These are phyloP conservation scores for Lentinula sp. DNA, from an alignment of 768 basidiomycete species.

Conservation along the genomic window DNA sequence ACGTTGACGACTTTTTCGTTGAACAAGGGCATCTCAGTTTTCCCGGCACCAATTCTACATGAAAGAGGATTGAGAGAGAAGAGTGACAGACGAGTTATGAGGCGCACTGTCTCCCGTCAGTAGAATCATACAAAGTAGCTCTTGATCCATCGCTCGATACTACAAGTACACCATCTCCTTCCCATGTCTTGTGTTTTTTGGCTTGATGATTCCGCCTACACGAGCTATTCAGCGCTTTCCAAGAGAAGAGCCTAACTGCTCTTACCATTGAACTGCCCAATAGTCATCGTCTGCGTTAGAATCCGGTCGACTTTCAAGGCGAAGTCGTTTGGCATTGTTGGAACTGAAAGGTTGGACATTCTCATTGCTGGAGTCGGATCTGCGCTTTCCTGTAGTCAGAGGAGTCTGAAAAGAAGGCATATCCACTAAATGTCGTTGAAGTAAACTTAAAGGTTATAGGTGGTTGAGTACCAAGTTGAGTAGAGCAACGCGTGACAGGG, in stretches of 20 bases:
- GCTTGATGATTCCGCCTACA: conserved; percentile 61
- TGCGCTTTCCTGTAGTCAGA: neutral
- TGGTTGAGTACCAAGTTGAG: neutral
- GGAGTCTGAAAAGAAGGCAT: conserved; percentile 4
- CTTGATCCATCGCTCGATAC: conserved; percentile 29
- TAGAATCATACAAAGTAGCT: conserved; percentile 47
- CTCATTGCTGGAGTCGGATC: neutral
- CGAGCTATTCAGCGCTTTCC: neutral
- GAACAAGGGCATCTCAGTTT: conserved; percentile 31
- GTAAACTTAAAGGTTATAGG: no score
- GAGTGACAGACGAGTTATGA: neutral
- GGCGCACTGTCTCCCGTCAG: conserved; percentile 58
- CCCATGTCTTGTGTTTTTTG: conserved; percentile 90
- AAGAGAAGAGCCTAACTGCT: neutral
- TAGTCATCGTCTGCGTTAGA: conserved; percentile 27
- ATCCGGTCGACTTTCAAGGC: neutral
- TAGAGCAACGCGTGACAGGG: neutral
- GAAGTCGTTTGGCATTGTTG: neutral
- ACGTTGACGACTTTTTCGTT: conserved; percentile 32
- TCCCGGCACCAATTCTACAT: conserved; percentile 49
- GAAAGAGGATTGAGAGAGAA: neutral
- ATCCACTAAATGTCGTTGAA: no score
- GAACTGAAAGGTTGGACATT: neutral
- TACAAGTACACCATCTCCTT: conserved; percentile 70
- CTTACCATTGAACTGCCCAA: conserved; percentile 82